Conservation (phyloP, 805 yeast genomes). For the Sugiyamaella boreocaroliniensis region DNA sequence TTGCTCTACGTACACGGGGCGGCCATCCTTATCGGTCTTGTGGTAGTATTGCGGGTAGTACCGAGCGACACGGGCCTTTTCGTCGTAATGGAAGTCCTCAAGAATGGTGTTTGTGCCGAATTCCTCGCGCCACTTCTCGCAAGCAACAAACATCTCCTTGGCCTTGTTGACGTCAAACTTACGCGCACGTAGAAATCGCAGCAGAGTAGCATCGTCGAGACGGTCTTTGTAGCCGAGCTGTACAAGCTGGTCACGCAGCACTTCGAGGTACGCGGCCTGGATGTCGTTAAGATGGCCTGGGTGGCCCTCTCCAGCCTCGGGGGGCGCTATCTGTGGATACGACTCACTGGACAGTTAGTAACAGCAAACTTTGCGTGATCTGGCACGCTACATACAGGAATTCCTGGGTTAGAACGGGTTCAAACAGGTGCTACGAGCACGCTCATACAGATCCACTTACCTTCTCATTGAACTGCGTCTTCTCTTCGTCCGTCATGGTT, state of each 20-base stretch:
- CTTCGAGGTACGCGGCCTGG: conserved; percentile 54
- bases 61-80: conserved; percentile 81
- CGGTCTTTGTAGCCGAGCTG: conserved; percentile 68
- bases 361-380: not conserved
- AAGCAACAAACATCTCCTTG: conserved; percentile 70
- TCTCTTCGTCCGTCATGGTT: not conserved
- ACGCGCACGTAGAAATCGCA: conserved; percentile 89
- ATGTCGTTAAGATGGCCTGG: conserved; percentile 71
- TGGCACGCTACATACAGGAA: conserved; percentile 10
- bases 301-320: conserved; percentile 61
- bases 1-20: conserved; percentile 93
- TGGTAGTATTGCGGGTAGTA: conserved; percentile 96
- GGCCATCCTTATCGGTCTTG: conserved; percentile 93
- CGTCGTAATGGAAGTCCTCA: conserved; percentile 84
- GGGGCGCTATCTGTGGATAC: conserved; percentile 66
- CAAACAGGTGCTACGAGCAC: not conserved
- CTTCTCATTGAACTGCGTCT: conserved; percentile 2
- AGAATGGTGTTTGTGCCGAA: conserved; percentile 83
- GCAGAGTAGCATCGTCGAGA: conserved; percentile 73
- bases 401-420: conserved; percentile 4
- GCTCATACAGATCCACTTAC: conserved; percentile 1
- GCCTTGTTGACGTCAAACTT: conserved; percentile 82
- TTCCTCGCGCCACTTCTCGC: conserved; percentile 88
- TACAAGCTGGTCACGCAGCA: conserved; percentile 50
- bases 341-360: conserved; percentile 35